Evolutionary conservation across 2,329 filamentous ascomycete species (phyloP).

Genomic region (Pseudocercospora musae): DNA sequence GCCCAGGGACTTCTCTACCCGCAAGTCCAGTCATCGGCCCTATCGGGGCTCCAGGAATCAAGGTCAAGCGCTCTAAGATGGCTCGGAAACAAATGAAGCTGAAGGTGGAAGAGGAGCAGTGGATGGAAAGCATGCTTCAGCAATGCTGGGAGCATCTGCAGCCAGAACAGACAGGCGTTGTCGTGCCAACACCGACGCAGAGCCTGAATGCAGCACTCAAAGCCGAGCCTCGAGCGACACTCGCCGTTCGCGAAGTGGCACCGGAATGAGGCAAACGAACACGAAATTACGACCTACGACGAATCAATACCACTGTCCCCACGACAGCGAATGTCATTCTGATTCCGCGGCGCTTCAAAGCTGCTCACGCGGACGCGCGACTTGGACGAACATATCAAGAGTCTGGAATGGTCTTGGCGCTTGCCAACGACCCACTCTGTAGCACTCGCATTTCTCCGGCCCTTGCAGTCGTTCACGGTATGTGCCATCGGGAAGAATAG

Average conservation of each 20-base stretch:
- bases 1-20: conserved; percentile 20
- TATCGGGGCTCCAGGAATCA: conserved; percentile 32
- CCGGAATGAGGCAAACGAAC: conserved; percentile 18
- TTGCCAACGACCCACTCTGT: neutral
- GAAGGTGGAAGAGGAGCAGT: conserved; percentile 42
- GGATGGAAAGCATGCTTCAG: conserved; percentile 42
- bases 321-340: neutral
- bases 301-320: neutral
- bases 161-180: conserved; percentile 5
- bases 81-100: conserved; percentile 46
- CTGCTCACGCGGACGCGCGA: neutral
- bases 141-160: conserved; percentile 42
- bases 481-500: neutral
- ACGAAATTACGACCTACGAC: neutral
- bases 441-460: neutral
- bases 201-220: conserved; percentile 27
- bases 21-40: conserved; percentile 27
- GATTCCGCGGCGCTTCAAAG: neutral
- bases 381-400: neutral
- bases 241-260: conserved; percentile 24
- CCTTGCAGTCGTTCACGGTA: neutral
- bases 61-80: conserved; percentile 42
- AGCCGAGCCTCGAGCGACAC: conserved; percentile 7
- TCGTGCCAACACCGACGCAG: conserved; percentile 8
- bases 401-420: neutral